Evolutionary conservation across 352 stramenopile species (phyloP), one percentile per base, ranked within the genome.

Genomic region (Stramenopiles sp.): DNA sequence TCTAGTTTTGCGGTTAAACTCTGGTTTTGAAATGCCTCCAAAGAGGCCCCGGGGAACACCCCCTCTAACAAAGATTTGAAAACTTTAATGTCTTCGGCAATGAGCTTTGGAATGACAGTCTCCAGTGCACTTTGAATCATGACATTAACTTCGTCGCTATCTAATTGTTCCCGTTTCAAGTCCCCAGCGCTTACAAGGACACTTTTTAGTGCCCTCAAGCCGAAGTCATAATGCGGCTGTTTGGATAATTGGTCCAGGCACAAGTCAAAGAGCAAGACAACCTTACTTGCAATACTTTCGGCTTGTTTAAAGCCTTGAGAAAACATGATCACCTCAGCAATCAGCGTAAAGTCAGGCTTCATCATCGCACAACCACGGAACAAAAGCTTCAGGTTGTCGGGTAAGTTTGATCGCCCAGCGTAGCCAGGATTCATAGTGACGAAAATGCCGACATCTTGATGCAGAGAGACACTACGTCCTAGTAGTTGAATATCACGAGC

Each of bases 341-440:
- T 99, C 37, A 99, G 80, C 74, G 98, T 94, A 4, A 94, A 84
- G 83, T 99, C 96, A 33, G 96, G 96, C 4, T 95, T 90, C 77
- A 99, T 94, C 97, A 99, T 99, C 1, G 96, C 96, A 75, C 99
- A 96, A 74, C 95, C 97, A 3, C 96, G 85, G 87, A 99, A 99
- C 0, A 99, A 84, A 74, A 96, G 93, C 82, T 99, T 99, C 73
- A 99, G 84, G 81, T 98, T 98, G 80, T 98, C 93, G 12, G 86
- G 86, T 6, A 91, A 78, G 63, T 88, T 87, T 3, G 89, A 97
- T 77, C 95, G 87, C 4, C 96, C 96, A 74, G 96, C 96, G 81
- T 99, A 99, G 32, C 92, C 94, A 37, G 96, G 97, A 81, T 99
- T 99, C 95, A 99, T 99, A 12, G 97, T 99, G 35, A 99, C 94